A percentile compares a stretch with the other conserved stretches of the same genome.
phyloP scores from a whole-genome alignment of 202 grass and related monocot species.

The Schoenoplectus tabernaemontani region DNA sequence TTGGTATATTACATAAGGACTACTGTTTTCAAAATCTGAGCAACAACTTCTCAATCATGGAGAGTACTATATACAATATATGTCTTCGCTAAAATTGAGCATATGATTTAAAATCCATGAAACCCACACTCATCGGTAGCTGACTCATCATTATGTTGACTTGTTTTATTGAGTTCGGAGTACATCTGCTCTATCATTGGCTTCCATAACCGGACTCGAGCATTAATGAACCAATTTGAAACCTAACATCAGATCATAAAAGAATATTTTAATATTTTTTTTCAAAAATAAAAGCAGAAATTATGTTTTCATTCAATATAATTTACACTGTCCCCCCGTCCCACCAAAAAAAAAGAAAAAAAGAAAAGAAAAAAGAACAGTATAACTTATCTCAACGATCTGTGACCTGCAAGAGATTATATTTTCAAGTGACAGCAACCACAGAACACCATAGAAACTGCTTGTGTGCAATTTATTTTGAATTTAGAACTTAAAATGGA shows the following conservation, averaged over 20 bases:
- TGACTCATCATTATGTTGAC: not conserved
- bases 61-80: not conserved
- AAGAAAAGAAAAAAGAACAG: not conserved
- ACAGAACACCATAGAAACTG: not conserved
- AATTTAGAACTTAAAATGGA: not conserved
- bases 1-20: not conserved
- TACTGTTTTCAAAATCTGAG: not conserved
- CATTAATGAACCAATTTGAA: constrained; percentile 25
- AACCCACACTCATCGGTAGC: not conserved
- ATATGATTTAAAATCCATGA: not conserved
- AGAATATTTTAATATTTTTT: not conserved
- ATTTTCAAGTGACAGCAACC: not conserved
- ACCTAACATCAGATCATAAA: constrained; percentile 8
- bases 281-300: not conserved
- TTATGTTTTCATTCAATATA: not conserved
- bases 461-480: not conserved
- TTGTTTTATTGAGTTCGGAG: constrained; percentile 1
- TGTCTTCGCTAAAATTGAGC: not conserved
- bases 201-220: constrained; percentile 21
- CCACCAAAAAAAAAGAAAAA: too few species aligned
- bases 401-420: not conserved
- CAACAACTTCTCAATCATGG: not conserved
- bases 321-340: too few species aligned
- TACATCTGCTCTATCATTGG: constrained; percentile 26
- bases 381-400: not conserved